Evolutionary conservation across 306 rosid genomes (phyloP).

Genomic region (Casuarina cunninghamiana): DNA sequence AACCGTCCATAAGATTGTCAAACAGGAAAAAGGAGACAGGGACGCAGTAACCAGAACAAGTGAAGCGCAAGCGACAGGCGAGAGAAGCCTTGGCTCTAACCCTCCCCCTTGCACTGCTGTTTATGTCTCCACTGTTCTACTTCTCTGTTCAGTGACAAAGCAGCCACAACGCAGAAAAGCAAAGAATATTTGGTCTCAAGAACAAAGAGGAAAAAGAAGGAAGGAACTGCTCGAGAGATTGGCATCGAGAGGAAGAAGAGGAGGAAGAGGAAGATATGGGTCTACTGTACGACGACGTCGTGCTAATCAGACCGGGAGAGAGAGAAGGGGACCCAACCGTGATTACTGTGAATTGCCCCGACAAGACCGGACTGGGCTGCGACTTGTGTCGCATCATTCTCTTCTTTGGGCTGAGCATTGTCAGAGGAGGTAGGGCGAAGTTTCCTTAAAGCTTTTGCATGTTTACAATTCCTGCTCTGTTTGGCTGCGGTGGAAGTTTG

Average conservation of each 20-base stretch:
- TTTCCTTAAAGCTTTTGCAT: not conserved
- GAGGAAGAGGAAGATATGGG: slow-evolving; percentile 56
- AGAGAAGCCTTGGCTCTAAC: not conserved
- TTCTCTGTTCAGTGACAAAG: slow-evolving; percentile 16
- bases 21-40: slow-evolving; percentile 19
- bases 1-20: not conserved
- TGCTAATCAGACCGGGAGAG: slow-evolving; percentile 58
- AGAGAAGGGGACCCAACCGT: slow-evolving; percentile 68
- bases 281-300: slow-evolving; percentile 73
- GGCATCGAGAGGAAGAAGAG: not conserved
- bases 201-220: not conserved
- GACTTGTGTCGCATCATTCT: slow-evolving; percentile 95
- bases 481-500: slow-evolving; percentile 12
- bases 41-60: slow-evolving; percentile 25
- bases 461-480: not conserved
- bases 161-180: slow-evolving; percentile 1
- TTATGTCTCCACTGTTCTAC: not conserved
- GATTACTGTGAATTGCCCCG: slow-evolving; percentile 92
- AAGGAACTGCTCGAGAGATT: not conserved
- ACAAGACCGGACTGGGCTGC: slow-evolving; percentile 90
- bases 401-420: slow-evolving; percentile 88
- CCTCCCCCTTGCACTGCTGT: slow-evolving; percentile 3
- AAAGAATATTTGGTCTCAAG: not conserved
- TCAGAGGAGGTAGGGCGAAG: slow-evolving; percentile 69
- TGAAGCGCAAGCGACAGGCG: slow-evolving; percentile 19